Base-by-base conservation (phyloP, 257 asterid species). In the Ajuga chamaepitys region DNA sequence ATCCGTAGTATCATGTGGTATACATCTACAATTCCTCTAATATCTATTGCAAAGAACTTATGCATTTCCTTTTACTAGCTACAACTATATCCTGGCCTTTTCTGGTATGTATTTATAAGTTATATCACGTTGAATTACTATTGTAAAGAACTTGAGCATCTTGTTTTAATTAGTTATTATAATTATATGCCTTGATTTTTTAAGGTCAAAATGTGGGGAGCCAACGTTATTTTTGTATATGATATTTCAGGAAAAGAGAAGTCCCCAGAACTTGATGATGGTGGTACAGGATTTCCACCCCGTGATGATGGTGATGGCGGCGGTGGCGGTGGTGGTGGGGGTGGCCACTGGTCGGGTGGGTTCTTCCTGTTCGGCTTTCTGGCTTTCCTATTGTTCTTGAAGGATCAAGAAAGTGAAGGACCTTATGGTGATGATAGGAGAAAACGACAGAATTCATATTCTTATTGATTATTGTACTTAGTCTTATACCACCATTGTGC, bases 251-350 rank as follows among this genome's bases (percentile, higher is more conserved):
- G 95, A 30, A 84, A 86, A 75, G 96, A 88, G 50, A 84, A 88
- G 72, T 88, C 97, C 72, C 97, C 95, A 7, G 93, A 84, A 4
- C 95, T 90, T 14, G 97, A 91, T 74, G 95, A 88, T 73, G 96
- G 96, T n/a, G 97, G 97, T 25, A 20, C 81, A 2, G 97, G 96
- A 67, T 70, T 91, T 64, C 95, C 97, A 20, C 97, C 97, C 4
- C 84, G 93, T 22, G 97, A 86, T 72, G 97, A 87, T 62, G 95
- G 76, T 7, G 97, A 70, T 34, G 97, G 86, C 3, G 97, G 95
- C 0, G 97, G 96, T 0, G 97, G 95, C 0, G 95, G 97, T 0
- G 95, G 95, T 0, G 95, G 95, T 0, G 96, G 97, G 0, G 96
- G 97, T 3, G 93, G 96, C 50, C 64, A 74, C 65, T 90, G 86